Conservation (phyloP, 345 rosid genomes). For the Durio zibethinus region DNA sequence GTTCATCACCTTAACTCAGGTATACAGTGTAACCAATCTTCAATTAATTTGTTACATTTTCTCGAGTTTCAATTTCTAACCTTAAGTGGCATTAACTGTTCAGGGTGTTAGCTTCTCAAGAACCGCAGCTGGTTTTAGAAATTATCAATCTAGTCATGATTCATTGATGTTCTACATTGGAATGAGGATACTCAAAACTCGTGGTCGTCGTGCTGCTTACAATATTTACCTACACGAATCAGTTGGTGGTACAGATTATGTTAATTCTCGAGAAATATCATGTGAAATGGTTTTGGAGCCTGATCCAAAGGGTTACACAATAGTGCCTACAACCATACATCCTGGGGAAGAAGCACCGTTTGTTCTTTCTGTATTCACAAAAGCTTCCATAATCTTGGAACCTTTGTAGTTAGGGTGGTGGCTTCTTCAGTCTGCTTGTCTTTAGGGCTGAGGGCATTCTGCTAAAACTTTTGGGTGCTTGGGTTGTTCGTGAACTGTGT, state of each 20-base stretch:
- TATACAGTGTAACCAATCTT: slow-evolving; percentile 19
- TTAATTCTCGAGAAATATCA: slow-evolving; percentile 98
- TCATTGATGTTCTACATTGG: slow-evolving; percentile 94
- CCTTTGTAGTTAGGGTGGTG: slow-evolving; percentile 45
- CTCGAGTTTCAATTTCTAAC: neutral
- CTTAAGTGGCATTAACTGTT: slow-evolving; percentile 6
- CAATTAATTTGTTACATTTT: neutral
- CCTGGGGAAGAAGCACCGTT: slow-evolving; percentile 99
- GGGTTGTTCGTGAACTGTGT: slow-evolving; percentile 35
- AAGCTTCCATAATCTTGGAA: slow-evolving; percentile 81
- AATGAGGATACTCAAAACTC: slow-evolving; percentile 96
- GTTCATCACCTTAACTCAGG: slow-evolving; percentile 98
- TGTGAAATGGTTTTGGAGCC: slow-evolving; percentile 99
- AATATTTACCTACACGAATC: slow-evolving; percentile 96
- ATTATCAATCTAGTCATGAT: slow-evolving; percentile 93
- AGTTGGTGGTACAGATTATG: slow-evolving; percentile 99
- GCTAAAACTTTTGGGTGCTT: slow-evolving; percentile 32
- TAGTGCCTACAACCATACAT: slow-evolving; percentile 97
- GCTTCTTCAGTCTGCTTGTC: slow-evolving; percentile 18
- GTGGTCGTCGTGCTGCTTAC: slow-evolving; percentile 94
- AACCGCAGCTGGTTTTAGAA: slow-evolving; percentile 88
- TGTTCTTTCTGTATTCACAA: slow-evolving; percentile 94
- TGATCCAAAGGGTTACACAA: slow-evolving; percentile 99
- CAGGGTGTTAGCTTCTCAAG: slow-evolving; percentile 99
- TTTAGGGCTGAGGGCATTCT: slow-evolving; percentile 25